Evolutionary conservation across 768 basidiomycete genomes (phyloP), one percentile per base, ranked within the genome.

Genomic region (Amanita rubescens): DNA sequence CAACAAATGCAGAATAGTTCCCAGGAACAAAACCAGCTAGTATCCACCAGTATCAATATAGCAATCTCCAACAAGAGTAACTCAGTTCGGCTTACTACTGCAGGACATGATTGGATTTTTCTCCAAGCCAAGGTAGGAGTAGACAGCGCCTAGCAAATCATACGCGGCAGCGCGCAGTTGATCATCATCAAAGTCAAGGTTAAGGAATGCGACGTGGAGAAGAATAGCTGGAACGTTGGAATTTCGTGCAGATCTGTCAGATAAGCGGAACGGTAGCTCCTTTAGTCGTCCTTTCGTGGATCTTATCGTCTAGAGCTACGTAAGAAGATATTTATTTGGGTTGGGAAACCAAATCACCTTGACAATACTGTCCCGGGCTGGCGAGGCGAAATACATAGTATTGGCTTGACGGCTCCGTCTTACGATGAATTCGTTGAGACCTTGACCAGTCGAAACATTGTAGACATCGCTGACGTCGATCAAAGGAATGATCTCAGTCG

Each of bases 401-500:
- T 78, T 73, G 4, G 83, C 84, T 56, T 88, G 85, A 55, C 79
- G 75, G 54, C 79, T 81, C 42, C 85, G 77, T 41, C 90, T 78
- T 56, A 93, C 82, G 56, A 91, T 86, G 61, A 94, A 93, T 62
- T 93, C 88, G 51, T 84, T 73, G 19, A 67, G 65, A 53, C 92
- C 88, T 14, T 82, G 78, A 6, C 87, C 87, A 14, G 84, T 87
- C 2, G 84, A 80, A 19, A 92, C 82, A 42, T 87, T 87, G 67
- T 91, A 88, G 1, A 90, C 80, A 59, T 96, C 93, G 68, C 90
- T 90, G 57, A 96, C 79, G 55, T 94, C 92, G 3, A 78, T 69
- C 22, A 94, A 68, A 5, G 81, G 77, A 51, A 94, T 83, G 51
- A 95, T 81, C 60, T 96, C 93, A 1, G 85, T 87, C 2, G 87